A percentile compares a stretch with the other conserved stretches of the same genome.
Evolutionary conservation across 2,329 filamentous ascomycete species (phyloP).

Genomic region (Monilinia polystroma): DNA sequence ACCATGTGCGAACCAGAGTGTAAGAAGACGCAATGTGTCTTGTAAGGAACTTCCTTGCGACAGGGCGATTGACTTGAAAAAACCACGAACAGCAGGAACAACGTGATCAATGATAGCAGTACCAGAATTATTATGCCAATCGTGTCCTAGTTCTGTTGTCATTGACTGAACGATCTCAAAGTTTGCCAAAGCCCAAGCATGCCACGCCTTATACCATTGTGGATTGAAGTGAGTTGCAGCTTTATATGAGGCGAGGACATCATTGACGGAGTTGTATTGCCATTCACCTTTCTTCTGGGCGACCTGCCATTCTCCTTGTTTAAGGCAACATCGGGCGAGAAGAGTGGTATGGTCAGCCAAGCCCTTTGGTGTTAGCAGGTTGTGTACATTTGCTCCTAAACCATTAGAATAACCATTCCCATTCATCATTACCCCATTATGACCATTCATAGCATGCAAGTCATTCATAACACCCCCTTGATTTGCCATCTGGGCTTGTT

Average conservation of each 20-base stretch:
- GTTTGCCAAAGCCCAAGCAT: slow-evolving; percentile 96
- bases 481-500: slow-evolving; percentile 35
- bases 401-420: slow-evolving; percentile 41
- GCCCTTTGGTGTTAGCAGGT: slow-evolving; percentile 42
- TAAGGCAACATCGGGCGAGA: slow-evolving; percentile 91
- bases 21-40: slow-evolving; percentile 88
- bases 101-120: slow-evolving; percentile 80
- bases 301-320: slow-evolving; percentile 95
- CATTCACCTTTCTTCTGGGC: slow-evolving; percentile 82
- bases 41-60: slow-evolving; percentile 91
- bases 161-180: slow-evolving; percentile 93
- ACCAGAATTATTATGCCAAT: slow-evolving; percentile 51
- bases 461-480: slow-evolving; percentile 37
- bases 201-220: slow-evolving; percentile 98
- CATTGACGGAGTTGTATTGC: slow-evolving; percentile 80
- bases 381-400: slow-evolving; percentile 43
- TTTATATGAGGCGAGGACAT: slow-evolving; percentile 87
- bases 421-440: slow-evolving; percentile 43
- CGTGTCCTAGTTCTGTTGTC: slow-evolving; percentile 42
- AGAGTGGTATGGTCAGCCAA: slow-evolving; percentile 65
- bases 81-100: slow-evolving; percentile 89
- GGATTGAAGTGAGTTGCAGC: slow-evolving; percentile 93
- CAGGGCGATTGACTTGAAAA: slow-evolving; percentile 95
- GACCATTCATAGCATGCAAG: slow-evolving; percentile 39
- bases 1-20: slow-evolving; percentile 94